These are phyloP conservation scores for Puccinia novopanici DNA, from an alignment of 1,284 basidiomycete genomes.

Conservation along the genomic window DNA sequence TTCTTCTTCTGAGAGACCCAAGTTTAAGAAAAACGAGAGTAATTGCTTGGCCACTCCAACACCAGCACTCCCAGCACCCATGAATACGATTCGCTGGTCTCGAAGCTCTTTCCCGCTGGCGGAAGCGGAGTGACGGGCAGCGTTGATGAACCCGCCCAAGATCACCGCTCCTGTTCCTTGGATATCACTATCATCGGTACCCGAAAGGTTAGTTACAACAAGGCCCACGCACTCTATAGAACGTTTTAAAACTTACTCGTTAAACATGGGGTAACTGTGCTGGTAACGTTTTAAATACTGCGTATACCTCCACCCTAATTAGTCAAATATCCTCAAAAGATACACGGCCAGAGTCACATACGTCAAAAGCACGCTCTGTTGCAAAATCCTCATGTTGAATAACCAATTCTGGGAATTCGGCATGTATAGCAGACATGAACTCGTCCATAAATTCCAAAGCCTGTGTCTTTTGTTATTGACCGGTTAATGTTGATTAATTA, in stretches of 20 bases:
- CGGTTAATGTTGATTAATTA: not conserved
- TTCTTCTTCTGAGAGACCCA: slow-evolving; percentile 73
- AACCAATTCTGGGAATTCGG: slow-evolving; percentile 72
- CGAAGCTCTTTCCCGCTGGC: slow-evolving; percentile 71
- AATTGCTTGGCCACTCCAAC: slow-evolving; percentile 87
- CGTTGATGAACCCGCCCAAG: slow-evolving; percentile 84
- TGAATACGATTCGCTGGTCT: slow-evolving; percentile 85
- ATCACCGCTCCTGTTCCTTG: slow-evolving; percentile 87
- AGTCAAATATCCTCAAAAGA: not conserved
- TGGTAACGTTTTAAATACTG: slow-evolving; percentile 75
- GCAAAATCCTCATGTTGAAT: slow-evolving; percentile 60
- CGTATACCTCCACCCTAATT: not conserved
- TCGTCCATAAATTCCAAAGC: slow-evolving; percentile 80
- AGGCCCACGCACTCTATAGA: not conserved
- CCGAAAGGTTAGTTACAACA: not conserved
- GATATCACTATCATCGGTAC: slow-evolving; percentile 52
- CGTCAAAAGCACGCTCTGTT: slow-evolving; percentile 57
- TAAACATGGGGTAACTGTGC: slow-evolving; percentile 76
- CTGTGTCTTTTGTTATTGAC: slow-evolving; percentile 16
- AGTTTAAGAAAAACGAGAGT: slow-evolving; percentile 80
- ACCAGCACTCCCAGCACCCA: slow-evolving; percentile 83
- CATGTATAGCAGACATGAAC: slow-evolving; percentile 80
- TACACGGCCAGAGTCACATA: slow-evolving; percentile 18
- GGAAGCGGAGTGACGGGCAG: slow-evolving; percentile 73
- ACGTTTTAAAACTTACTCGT: slow-evolving; percentile 63